Conservation (phyloP, 225 moss, liverwort and hornwort species). For the Pleurozium schreberi region DNA sequence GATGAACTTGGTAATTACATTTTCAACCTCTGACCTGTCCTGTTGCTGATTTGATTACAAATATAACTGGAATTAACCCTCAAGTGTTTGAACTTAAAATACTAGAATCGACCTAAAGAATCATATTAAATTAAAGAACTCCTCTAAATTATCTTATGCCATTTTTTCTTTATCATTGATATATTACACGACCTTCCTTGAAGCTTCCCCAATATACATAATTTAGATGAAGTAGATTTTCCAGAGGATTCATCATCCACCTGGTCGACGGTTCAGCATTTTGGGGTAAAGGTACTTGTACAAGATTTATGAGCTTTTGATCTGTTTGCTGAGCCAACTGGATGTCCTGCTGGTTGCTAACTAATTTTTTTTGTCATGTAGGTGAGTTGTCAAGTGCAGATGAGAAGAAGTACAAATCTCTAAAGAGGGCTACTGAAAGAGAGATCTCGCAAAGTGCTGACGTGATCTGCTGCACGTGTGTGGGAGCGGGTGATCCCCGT, state of each 20-base stretch:
- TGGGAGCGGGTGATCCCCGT: conserved; percentile 95
- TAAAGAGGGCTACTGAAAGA: conserved; percentile 89
- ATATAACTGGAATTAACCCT: neutral
- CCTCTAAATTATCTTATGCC: no score
- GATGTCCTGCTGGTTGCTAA: neutral
- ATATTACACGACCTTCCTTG: neutral
- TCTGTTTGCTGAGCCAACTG: neutral
- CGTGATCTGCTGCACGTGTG: conserved; percentile 97
- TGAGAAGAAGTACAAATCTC: conserved; percentile 96
- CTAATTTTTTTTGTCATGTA: conserved; percentile 8
- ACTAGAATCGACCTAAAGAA: neutral
- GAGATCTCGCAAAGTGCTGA: conserved; percentile 94
- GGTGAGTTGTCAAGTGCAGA: conserved; percentile 94
- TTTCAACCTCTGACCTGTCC: neutral
- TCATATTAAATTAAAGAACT: neutral
- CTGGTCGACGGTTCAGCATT: neutral
- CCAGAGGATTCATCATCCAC: neutral
- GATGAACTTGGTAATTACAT: conserved; percentile 69
- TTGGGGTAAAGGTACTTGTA: neutral
- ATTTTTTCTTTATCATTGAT: neutral
- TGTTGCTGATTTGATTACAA: neutral
- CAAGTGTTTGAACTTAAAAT: neutral
- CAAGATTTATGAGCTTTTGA: neutral
- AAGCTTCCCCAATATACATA: neutral
- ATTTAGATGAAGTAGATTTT: neutral